Percentiles rank a stretch among this genome's conserved stretches.
phyloP scores from a whole-genome alignment of 2,329 filamentous ascomycete species.

The Herpotrichia juniperi region DNA sequence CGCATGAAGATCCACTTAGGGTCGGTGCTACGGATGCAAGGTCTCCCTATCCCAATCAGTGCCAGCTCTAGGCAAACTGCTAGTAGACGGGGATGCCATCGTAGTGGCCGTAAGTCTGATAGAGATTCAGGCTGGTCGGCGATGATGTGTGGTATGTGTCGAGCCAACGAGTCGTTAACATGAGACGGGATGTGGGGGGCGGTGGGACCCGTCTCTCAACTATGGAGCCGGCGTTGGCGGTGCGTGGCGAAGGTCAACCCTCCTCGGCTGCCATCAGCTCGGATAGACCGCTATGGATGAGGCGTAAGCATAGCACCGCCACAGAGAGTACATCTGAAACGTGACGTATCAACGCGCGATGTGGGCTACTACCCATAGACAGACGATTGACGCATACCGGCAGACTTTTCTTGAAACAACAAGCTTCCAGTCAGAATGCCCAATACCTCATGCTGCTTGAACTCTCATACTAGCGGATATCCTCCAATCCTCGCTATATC shows the following conservation, averaged over 20 bases:
- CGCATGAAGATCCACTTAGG: conserved; percentile 17
- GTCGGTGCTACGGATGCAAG: conserved; percentile 25
- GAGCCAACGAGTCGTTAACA: conserved; percentile 2
- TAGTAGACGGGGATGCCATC: too few relatives aligned
- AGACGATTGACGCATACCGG: not conserved
- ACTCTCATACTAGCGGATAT: not conserved
- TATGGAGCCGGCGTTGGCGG: conserved; percentile 33
- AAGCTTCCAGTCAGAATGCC: not conserved
- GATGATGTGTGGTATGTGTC: not conserved
- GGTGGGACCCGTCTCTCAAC: conserved; percentile 27
- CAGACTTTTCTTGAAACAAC: conserved; percentile 1
- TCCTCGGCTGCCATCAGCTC: not conserved
- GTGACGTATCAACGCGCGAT: not conserved
- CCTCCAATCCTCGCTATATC: not conserved
- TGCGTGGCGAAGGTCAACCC: conserved; percentile 7
- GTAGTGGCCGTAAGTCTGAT: too few relatives aligned
- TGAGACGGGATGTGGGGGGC: conserved; percentile 40
- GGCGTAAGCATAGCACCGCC: conserved; percentile 1
- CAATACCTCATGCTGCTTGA: not conserved
- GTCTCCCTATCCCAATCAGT: conserved; percentile 19
- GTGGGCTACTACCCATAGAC: not conserved
- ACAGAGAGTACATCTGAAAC: not conserved
- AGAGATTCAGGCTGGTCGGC: not conserved
- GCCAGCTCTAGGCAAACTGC: too few relatives aligned
- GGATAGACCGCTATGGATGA: not conserved